Evolutionary conservation across 331 rosid species (phyloP).

Genomic region (Saraca asoca): DNA sequence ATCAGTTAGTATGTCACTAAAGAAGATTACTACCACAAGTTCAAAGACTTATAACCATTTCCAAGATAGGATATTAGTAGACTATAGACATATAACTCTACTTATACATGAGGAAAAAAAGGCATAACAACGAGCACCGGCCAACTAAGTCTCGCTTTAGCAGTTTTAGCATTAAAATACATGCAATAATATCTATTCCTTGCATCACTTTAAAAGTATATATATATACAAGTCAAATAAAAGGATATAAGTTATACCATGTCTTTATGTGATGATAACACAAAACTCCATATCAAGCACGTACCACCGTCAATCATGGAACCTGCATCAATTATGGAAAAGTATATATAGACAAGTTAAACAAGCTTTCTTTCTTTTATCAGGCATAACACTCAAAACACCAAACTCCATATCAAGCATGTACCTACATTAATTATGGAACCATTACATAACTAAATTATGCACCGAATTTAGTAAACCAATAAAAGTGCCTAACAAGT

Average conservation of each 20-base stretch:
- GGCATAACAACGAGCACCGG: too few species aligned
- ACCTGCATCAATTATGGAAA: too few species aligned
- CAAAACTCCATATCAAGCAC: too few species aligned
- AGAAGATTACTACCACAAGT: background rate
- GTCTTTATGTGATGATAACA: slow-evolving; percentile 57
- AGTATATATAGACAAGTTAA: too few species aligned
- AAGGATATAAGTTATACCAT: slow-evolving; percentile 47
- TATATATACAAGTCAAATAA: slow-evolving; percentile 14
- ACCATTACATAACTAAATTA: too few species aligned
- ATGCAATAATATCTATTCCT: slow-evolving; percentile 4
- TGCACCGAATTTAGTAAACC: too few species aligned
- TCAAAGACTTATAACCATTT: background rate
- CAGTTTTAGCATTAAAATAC: slow-evolving; percentile 6
- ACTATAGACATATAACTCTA: background rate
- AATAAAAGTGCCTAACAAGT: background rate
- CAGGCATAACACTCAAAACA: slow-evolving; percentile 58
- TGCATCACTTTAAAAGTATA: slow-evolving; percentile 14
- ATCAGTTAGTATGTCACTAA: background rate
- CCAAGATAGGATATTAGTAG: background rate
- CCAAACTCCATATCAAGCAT: slow-evolving; percentile 68
- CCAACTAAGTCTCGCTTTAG: background rate
- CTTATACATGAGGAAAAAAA: too few species aligned
- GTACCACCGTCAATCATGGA: too few species aligned
- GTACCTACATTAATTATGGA: slow-evolving; percentile 51
- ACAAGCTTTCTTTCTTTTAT: slow-evolving; percentile 56